These are phyloP conservation scores for Cubamyces sp. DNA, from an alignment of 768 basidiomycete genomes.

Conservation along the genomic window DNA sequence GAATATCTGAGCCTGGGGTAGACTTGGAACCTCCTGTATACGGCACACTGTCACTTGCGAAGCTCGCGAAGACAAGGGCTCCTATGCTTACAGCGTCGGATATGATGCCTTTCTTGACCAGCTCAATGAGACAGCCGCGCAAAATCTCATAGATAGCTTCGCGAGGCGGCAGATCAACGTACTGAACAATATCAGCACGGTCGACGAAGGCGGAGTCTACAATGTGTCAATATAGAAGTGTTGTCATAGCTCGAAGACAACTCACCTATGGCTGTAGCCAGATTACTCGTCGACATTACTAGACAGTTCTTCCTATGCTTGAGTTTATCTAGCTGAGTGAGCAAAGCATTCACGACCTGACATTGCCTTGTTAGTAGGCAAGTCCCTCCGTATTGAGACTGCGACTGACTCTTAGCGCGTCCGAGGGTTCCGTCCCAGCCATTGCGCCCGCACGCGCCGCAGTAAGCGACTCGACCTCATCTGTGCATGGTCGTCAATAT, in stretches of 20 bases:
- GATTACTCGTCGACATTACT: constrained; percentile 95
- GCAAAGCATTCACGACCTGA: constrained; percentile 95
- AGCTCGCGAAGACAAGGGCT: neutral
- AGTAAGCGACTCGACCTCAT: constrained; percentile 96
- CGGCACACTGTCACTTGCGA: neutral
- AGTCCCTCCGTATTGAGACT: no score
- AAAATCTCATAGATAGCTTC: constrained; percentile 95
- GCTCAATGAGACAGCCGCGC: constrained; percentile 77
- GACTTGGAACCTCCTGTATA: constrained; percentile 61
- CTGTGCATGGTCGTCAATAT: constrained; percentile 44
- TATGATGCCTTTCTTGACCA: constrained; percentile 76
- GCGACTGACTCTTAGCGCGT: constrained; percentile 78
- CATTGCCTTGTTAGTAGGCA: neutral
- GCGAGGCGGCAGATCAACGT: constrained; percentile 86
- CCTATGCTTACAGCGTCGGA: constrained; percentile 54
- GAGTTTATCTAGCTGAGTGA: constrained; percentile 96
- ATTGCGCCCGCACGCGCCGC: constrained; percentile 94
- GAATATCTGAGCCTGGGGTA: constrained; percentile 63
- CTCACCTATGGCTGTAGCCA: constrained; percentile 91
- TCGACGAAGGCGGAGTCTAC: constrained; percentile 95
- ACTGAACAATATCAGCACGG: constrained; percentile 95
- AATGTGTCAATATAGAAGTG: neutral
- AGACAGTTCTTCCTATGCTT: constrained; percentile 92
- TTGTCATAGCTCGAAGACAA: neutral
- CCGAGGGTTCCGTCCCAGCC: constrained; percentile 94